Evolutionary conservation across 2,329 filamentous ascomycete species (phyloP), one percentile per base, ranked within the genome.

Genomic region (Dothistroma pini): DNA sequence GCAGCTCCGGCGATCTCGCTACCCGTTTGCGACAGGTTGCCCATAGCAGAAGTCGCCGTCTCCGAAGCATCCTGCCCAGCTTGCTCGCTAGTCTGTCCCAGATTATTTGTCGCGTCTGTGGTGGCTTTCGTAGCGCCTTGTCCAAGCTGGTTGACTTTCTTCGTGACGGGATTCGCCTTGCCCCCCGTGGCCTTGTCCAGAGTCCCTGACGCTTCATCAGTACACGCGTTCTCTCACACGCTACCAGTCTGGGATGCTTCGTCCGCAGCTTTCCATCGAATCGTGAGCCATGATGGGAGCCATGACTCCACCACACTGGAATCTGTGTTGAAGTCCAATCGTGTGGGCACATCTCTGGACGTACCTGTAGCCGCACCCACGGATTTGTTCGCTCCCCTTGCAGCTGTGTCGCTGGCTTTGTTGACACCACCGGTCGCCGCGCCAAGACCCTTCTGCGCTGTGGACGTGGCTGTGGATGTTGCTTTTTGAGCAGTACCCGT

Each of bases 81-180:
- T 19, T 65, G 61, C 38, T 64, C 62, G 1, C 74, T 74, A 2
- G 75, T 73, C 52, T 75, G 71, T 32, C 74, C 70, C 11, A 77
- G 72, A 19, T 73, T 72, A 66, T 75, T 79, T 0, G 75, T 68
- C 1, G 71, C 71, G 32, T 71, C 62, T 8, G 52, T 53, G 0
- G 75, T 71, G 4, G 74, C 73, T 63, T 74, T 75, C 0, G 76
- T 71, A 0, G 70, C 69, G 34, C 71, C 72, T 5, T 74, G 74
- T 0, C 71, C 71, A 2, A 73, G 72, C 53, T 72, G 70, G 25
- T 72, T 68, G 48, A 72, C 71, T 35, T 71, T 72, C 47, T 73
- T 71, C 16, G 76, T 69, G 6, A 73, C 69, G 34, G 68, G 66
- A 11, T 64, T 66, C 6, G 70, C 61, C 11, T 62, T 62, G 6